A percentile compares a stretch with the other conserved stretches of the same genome.
phyloP scores from a whole-genome alignment of 1,284 basidiomycete species.

The Sporisorium scitamineum region DNA sequence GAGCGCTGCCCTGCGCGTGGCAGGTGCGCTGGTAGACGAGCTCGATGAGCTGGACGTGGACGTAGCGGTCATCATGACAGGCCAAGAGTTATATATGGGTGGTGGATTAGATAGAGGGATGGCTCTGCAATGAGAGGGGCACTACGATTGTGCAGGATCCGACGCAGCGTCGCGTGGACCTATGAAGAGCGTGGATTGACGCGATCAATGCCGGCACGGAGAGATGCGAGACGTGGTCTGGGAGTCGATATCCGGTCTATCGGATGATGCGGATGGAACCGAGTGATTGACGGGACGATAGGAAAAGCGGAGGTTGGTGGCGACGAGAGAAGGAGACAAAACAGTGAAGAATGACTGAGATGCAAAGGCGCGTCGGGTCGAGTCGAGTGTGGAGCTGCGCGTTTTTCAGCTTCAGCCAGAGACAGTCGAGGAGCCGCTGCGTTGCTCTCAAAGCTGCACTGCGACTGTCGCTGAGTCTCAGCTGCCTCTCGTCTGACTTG shows the following conservation, averaged over 20 bases:
- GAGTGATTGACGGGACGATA: not conserved
- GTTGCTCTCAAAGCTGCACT: conserved; percentile 7
- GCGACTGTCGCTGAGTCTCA: not conserved
- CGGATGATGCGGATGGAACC: not conserved
- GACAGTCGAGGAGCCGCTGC: not conserved
- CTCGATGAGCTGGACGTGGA: conserved; percentile 24
- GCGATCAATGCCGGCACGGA: not conserved
- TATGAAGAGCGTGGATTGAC: no score
- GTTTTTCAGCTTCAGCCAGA: not conserved
- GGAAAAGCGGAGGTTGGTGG: not conserved
- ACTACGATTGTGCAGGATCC: not conserved
- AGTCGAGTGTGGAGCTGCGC: conserved; percentile 15
- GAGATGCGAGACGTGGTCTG: not conserved
- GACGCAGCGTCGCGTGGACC: not conserved
- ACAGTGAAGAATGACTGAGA: not conserved
- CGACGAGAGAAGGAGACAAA: not conserved
- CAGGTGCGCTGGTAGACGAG: conserved; percentile 17
- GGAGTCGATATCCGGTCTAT: not conserved
- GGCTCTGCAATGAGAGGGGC: not conserved
- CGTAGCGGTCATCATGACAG: conserved; percentile 31
- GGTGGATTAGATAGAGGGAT: no score
- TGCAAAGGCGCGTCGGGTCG: conserved; percentile 6
- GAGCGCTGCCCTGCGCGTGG: conserved; percentile 35
- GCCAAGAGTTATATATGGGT: not conserved
- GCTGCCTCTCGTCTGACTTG: not conserved